These are phyloP conservation scores for Paecilomyces formosus DNA, from an alignment of 2,329 filamentous ascomycete species.

Conservation along the genomic window DNA sequence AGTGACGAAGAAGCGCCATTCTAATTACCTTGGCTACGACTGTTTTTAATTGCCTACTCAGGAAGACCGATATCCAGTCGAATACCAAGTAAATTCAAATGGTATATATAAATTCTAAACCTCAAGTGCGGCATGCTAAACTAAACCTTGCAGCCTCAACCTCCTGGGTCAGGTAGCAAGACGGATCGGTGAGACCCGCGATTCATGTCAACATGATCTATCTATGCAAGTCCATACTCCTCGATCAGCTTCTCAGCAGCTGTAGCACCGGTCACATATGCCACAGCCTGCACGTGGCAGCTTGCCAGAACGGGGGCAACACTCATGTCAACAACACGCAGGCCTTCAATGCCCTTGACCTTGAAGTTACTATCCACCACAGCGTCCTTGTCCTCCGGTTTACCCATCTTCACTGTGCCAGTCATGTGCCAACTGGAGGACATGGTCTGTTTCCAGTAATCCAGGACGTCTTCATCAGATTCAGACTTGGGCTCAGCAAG, in stretches of 20 bases:
- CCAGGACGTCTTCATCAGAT: conserved; percentile 48
- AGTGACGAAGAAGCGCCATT: too few species aligned
- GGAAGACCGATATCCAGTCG: too few species aligned
- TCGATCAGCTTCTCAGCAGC: conserved; percentile 44
- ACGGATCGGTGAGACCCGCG: not conserved
- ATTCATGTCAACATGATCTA: not conserved
- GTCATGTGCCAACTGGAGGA: conserved; percentile 50
- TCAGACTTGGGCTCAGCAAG: conserved; percentile 40
- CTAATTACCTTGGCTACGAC: too few species aligned
- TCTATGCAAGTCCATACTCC: conserved; percentile 34
- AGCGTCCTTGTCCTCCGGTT: conserved; percentile 30
- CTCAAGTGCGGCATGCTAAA: not conserved
- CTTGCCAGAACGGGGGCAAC: conserved; percentile 35
- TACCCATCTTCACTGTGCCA: conserved; percentile 53
- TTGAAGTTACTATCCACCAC: conserved; percentile 42
- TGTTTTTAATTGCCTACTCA: not conserved
- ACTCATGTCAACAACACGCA: conserved; percentile 39
- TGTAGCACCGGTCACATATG: conserved; percentile 47
- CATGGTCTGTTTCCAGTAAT: conserved; percentile 38
- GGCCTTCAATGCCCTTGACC: conserved; percentile 28
- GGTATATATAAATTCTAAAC: not conserved
- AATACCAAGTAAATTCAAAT: not conserved
- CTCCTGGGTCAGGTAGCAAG: not conserved
- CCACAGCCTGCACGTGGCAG: conserved; percentile 47
- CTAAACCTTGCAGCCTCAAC: not conserved